These are phyloP conservation scores for Trametes gibbosa DNA, from an alignment of 768 basidiomycete species.

Conservation along the genomic window DNA sequence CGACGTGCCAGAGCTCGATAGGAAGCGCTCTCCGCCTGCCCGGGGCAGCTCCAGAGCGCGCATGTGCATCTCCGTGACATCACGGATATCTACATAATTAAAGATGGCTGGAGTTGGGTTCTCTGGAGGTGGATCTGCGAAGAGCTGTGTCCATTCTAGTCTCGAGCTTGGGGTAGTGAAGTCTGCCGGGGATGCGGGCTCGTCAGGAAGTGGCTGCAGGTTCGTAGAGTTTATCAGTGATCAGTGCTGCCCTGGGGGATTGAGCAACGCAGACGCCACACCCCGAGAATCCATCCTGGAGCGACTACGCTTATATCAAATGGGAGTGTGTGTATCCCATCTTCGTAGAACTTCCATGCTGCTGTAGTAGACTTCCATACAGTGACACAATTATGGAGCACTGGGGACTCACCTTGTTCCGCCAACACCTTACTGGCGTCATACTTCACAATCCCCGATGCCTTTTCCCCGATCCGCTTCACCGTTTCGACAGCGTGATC, in stretches of 20 bases:
- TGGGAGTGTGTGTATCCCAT: slow-evolving; percentile 40
- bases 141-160: not conserved
- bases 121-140: not conserved
- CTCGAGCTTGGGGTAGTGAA: not conserved
- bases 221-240: not conserved
- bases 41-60: slow-evolving; percentile 28
- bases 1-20: slow-evolving; percentile 29
- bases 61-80: slow-evolving; percentile 30
- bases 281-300: slow-evolving; percentile 41
- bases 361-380: slow-evolving; percentile 22
- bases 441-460: slow-evolving; percentile 44
- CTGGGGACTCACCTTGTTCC: slow-evolving; percentile 35
- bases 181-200: not conserved
- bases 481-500: slow-evolving; percentile 41
- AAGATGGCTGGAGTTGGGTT: not conserved
- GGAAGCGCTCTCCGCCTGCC: slow-evolving; percentile 40
- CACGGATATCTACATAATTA: slow-evolving; percentile 35
- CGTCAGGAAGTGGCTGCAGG: not conserved
- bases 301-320: slow-evolving; percentile 40
- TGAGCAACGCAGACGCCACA: not conserved
- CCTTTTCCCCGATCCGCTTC: slow-evolving; percentile 45
- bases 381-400: not conserved
- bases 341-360: slow-evolving; percentile 48
- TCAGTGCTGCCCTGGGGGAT: too few relatives aligned
- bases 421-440: slow-evolving; percentile 55